These are phyloP conservation scores for Vigna mungo DNA, from an alignment of 306 rosid genomes.

Conservation along the genomic window DNA sequence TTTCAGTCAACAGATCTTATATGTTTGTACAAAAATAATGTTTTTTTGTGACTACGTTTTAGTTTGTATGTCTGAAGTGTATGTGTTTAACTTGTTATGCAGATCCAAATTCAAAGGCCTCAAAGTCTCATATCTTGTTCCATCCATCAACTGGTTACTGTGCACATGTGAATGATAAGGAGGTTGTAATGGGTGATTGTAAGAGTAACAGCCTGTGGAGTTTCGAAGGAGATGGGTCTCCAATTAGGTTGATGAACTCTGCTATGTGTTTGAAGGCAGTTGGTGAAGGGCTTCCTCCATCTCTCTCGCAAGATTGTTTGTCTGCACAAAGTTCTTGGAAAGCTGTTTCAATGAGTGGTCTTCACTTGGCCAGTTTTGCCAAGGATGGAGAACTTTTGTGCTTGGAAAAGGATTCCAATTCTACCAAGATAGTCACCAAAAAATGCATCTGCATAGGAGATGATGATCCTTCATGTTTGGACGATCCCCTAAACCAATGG, in stretches of 20 bases:
- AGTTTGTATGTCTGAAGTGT: not conserved
- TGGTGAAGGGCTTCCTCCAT: slow-evolving; percentile 44
- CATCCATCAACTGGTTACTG: slow-evolving; percentile 54
- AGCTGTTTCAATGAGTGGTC: slow-evolving; percentile 42
- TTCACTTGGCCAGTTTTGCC: slow-evolving; percentile 54
- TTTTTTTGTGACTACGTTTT: too few species aligned
- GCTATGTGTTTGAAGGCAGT: slow-evolving; percentile 46
- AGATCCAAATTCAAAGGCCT: slow-evolving; percentile 53
- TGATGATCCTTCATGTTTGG: slow-evolving; percentile 48
- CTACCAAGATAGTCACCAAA: slow-evolving; percentile 41
- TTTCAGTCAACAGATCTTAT: too few species aligned
- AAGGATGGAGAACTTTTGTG: slow-evolving; percentile 35
- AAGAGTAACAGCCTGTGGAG: slow-evolving; percentile 45
- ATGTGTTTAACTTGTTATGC: slow-evolving; percentile 6
- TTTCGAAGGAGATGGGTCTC: slow-evolving; percentile 44
- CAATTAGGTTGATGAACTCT: slow-evolving; percentile 38
- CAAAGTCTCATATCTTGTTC: slow-evolving; percentile 47
- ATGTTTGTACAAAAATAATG: not conserved
- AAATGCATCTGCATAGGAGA: slow-evolving; percentile 55
- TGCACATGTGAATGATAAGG: slow-evolving; percentile 34
- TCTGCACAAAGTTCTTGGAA: slow-evolving; percentile 50
- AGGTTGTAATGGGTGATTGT: slow-evolving; percentile 47
- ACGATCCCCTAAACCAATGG: slow-evolving; percentile 56
- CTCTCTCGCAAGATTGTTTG: slow-evolving; percentile 46
- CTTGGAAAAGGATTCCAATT: slow-evolving; percentile 40